These are phyloP conservation scores for Carex cristatella DNA, from an alignment of 176 grass and related monocot species.

Conservation along the genomic window DNA sequence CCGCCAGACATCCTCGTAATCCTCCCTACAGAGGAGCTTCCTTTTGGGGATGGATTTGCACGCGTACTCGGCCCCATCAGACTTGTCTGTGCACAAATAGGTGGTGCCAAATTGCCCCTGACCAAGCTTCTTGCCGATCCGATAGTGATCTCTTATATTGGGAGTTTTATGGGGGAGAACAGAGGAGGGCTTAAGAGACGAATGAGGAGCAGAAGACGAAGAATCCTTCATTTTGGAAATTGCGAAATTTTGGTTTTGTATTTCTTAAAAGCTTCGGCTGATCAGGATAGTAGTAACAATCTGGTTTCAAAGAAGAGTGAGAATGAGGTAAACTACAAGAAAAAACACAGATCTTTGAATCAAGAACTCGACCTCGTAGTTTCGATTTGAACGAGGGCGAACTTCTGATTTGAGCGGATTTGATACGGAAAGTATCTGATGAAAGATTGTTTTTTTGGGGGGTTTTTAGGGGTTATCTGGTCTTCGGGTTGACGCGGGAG, in stretches of 20 bases:
- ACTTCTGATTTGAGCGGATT: background rate
- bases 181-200: slow-evolving; percentile 43
- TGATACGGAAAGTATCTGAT: background rate
- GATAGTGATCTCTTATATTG: slow-evolving; percentile 84
- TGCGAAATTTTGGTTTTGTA: background rate
- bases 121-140: slow-evolving; percentile 89
- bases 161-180: slow-evolving; percentile 93
- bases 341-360: background rate
- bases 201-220: slow-evolving; percentile 16
- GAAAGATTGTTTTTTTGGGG: background rate
- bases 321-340: background rate
- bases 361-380: background rate
- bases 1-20: slow-evolving; percentile 84
- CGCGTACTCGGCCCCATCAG: slow-evolving; percentile 61
- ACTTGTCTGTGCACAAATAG: slow-evolving; percentile 75
- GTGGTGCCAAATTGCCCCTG: slow-evolving; percentile 97
- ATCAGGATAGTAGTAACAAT: background rate
- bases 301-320: background rate
- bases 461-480: background rate
- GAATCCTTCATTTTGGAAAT: slow-evolving; percentile 15
- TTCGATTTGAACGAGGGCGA: background rate
- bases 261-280: background rate
- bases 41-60: slow-evolving; percentile 99
- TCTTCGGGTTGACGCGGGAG: background rate
- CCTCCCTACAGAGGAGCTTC: slow-evolving; percentile 88